These are phyloP conservation scores for Marvania coccoides DNA, from an alignment of 139 green algal species.

Conservation along the genomic window DNA sequence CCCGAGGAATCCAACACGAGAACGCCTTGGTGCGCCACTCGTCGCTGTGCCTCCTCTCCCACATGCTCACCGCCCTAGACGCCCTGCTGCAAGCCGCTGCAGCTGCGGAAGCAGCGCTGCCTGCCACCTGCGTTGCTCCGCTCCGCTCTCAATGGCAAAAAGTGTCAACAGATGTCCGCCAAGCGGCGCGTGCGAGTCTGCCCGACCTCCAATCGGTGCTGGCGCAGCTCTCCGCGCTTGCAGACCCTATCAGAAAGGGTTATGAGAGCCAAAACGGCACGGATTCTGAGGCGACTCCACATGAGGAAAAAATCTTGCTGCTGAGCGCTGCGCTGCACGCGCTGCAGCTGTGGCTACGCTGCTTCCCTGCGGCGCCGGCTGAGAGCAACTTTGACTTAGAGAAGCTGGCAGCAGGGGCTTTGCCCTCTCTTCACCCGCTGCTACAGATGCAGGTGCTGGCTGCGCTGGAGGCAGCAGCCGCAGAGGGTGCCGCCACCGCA, in stretches of 20 bases:
- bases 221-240: slow-evolving; percentile 16
- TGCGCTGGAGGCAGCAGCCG: background rate
- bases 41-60: slow-evolving; percentile 30
- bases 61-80: slow-evolving; percentile 12
- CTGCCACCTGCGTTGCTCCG: background rate
- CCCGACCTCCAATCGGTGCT: slow-evolving; percentile 41
- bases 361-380: slow-evolving; percentile 28
- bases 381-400: slow-evolving; percentile 32
- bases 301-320: background rate
- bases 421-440: background rate
- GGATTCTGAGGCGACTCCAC: too few relatives aligned
- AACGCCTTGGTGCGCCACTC: slow-evolving; percentile 28
- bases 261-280: too few relatives aligned
- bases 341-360: slow-evolving; percentile 20
- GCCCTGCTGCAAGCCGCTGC: slow-evolving; percentile 11
- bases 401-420: slow-evolving; percentile 27
- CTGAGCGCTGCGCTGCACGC: slow-evolving; percentile 18
- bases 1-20: slow-evolving; percentile 55
- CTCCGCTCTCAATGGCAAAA: background rate
- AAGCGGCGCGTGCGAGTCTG: slow-evolving; percentile 13
- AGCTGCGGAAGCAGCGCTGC: slow-evolving; percentile 6
- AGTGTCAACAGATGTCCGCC: background rate
- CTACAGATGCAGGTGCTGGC: slow-evolving; percentile 9
- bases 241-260: background rate
- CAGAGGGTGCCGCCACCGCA: background rate